Evolutionary conservation across 805 yeast genomes (phyloP), one percentile per base, ranked within the genome.

Genomic region (Kazachstania taianensis): DNA sequence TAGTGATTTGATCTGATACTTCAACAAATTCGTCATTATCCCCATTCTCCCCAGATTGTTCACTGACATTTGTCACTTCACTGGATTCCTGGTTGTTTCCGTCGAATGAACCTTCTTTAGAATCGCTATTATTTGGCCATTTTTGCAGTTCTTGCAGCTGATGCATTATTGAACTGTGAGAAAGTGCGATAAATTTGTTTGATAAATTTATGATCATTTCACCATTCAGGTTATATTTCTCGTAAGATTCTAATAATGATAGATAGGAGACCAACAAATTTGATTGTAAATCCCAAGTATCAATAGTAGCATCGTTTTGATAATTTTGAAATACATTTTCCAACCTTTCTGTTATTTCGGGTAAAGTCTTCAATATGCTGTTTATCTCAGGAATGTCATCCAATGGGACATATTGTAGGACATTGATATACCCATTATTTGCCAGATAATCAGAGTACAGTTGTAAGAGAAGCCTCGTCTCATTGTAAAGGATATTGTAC

Each of bases 261-360:
- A 44, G 32, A 23, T 54, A 52, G 20, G 52, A 52, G 4, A 50
- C 50, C 28, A 57, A 32, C 30, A 55, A 43, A 41, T 59, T 57
- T 32, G 45, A 54, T 28, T 49, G 45, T 8, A 57, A 42, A 37
- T 59, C 63, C 63, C 63, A 59, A 1, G 52, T 45, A 15, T 46
- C 46, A n/a, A 39, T 34, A 6, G 43, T 37, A 9, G 36, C 34
- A 8, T 39, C 33, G 15, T 36, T 37, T 4, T 16, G 13, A 33
- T 42, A 53, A 10, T 37, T 33, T 4, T 38, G 34, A 5, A 35
- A 35, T 3, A 49, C 48, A 14, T 34, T 29, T 30, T 57, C 57
- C 35, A 54, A 45, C 14, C 44, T 35, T n/a, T 38, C 30, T 7
- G 46, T 41, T 14, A 55, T 51, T 18, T 43, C 41, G 2, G 45